Evolutionary conservation across 140 eudicot genomes (phyloP), one percentile per base, ranked within the genome.

Genomic region (Cichorium intybus): DNA sequence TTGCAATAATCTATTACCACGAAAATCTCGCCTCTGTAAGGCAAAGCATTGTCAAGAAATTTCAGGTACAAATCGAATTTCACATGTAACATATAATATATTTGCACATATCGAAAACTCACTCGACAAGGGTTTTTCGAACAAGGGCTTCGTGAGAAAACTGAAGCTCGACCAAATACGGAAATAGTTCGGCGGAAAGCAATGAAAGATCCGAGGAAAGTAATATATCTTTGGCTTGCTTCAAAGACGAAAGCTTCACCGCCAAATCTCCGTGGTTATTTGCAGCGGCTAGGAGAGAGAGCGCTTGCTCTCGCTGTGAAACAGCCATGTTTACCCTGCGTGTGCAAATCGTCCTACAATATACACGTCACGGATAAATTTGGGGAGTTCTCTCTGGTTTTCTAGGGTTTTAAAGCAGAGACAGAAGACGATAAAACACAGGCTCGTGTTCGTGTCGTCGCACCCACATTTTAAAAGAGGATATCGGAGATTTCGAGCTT

Each of bases 251-350:
- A 5, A 93, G 80, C 79, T 93, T 93, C 5, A 93, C 97, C 17
- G 97, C 90, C 83, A 93, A 93, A 88, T 93, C 99, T 7, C 95
- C 95, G 48, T 93, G 99, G 80, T 93, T 88, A 74, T 88, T 93
- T 43, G 95, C 95, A 18, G 95, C 85, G 46, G 96, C 95, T 3
- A 93, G 81, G 67, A 93, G 92, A 28, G 90, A 72, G 27, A 88
- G 85, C 18, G 93, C 82, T 43, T 88, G 97, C 73, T 93, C 99
- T 78, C 95, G 74, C 73, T 77, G 74, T 33, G 77, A 54, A 28
- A 55, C 82, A 23, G 79, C 90, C 82, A 82, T 85, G 45, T 24
- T 17, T 41, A 2, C 15, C 49, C 48, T 56, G 46, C 47, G 58
- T 26, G 65, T 46, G 64, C 23, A 4, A 31, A 60, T 59, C 48